Base-by-base conservation (phyloP, 345 rosid species). In the Lepidium aucheri region DNA sequence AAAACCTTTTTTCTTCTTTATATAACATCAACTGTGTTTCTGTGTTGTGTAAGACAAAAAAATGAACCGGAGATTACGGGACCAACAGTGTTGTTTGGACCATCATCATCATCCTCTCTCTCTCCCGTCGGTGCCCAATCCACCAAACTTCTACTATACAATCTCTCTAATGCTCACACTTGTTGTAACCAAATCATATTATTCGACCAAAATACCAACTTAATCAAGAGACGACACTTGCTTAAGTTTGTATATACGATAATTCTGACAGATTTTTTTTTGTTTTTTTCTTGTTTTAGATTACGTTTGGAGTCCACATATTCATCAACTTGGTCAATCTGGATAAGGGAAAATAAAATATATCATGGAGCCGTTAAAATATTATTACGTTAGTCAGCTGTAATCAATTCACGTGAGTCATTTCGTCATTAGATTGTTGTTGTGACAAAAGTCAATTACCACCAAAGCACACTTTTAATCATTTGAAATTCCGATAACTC, bases 101-200 rank as follows among this genome's bases (percentile, higher is more conserved):
- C 59, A 26, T 26, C 30, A 26, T 26, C 6, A 26, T 72, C 42
- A 30, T n/a, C n/a, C n/a, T n/a, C n/a, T n/a, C n/a, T 20, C 22
- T 20, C 22, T 52, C 63, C 55, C 70, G 70, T 72, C 76, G 76
- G 76, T 72, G 76, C 70, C 75, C 59, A 52, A 42, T 43, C 68
- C 68, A 70, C 68, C 74, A 61, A 62, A 28, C 32, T 55, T 62
- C 53, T 51, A 16, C 24, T 51, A 32, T 15, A 35, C 18, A 15
- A 8, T 24, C 15, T 12, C 55, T 28, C 10, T 12, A 33, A 3
- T 67, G 7, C 51, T 68, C 5, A 28, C 59, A 68, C 60, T 69
- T 40, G 17, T 60, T 40, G 10, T 49, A 50, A 40, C 16, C 51
- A 28, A 13, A 11, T 30, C 56, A 30, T 24, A 24, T 26, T 26